Conservation (phyloP, 208 protist genomes). For the Eutreptiella sp. region DNA sequence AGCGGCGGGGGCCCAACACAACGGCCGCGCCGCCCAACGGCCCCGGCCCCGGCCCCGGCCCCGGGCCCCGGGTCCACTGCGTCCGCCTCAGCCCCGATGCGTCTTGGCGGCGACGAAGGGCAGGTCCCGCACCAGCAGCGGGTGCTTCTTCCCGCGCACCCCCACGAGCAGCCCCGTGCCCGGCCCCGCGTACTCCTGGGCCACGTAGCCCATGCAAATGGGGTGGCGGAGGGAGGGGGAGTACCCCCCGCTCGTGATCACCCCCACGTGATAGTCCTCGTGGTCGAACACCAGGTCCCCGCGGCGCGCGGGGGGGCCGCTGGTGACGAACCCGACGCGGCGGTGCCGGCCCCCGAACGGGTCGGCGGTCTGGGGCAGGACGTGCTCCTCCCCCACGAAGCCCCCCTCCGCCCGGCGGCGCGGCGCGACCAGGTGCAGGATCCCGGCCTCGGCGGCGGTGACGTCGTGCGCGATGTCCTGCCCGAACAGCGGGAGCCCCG, state of each 20-base stretch:
- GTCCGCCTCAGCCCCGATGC: too few species aligned
- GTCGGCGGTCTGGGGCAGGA: slow-evolving; percentile 57
- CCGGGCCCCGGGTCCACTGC: too few species aligned
- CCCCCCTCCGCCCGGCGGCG: slow-evolving; percentile 78
- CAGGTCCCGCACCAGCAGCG: slow-evolving; percentile 66
- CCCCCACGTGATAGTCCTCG: slow-evolving; percentile 66
- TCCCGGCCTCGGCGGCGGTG: slow-evolving; percentile 82
- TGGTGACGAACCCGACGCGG: slow-evolving; percentile 79
- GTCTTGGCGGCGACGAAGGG: slow-evolving; percentile 77
- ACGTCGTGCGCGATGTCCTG: slow-evolving; percentile 91
- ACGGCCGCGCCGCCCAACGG: too few species aligned
- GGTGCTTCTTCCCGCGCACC: slow-evolving; percentile 65
- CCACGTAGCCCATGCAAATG: slow-evolving; percentile 84
- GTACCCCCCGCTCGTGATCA: slow-evolving; percentile 75
- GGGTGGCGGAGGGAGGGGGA: slow-evolving; percentile 75
- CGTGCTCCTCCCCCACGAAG: slow-evolving; percentile 80
- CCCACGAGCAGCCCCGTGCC: slow-evolving; percentile 68
- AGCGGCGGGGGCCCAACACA: too few species aligned
- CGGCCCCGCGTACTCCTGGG: slow-evolving; percentile 53
- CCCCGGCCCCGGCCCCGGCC: too few species aligned
- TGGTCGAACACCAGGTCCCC: slow-evolving; percentile 51
- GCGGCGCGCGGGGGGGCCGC: slow-evolving; percentile 78
- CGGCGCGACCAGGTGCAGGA: slow-evolving; percentile 90
- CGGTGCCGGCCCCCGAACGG: slow-evolving; percentile 55
- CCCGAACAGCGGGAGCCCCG: slow-evolving; percentile 95